Conservation (phyloP, 2,329 filamentous ascomycete species). For the Aspergillus sp. region DNA sequence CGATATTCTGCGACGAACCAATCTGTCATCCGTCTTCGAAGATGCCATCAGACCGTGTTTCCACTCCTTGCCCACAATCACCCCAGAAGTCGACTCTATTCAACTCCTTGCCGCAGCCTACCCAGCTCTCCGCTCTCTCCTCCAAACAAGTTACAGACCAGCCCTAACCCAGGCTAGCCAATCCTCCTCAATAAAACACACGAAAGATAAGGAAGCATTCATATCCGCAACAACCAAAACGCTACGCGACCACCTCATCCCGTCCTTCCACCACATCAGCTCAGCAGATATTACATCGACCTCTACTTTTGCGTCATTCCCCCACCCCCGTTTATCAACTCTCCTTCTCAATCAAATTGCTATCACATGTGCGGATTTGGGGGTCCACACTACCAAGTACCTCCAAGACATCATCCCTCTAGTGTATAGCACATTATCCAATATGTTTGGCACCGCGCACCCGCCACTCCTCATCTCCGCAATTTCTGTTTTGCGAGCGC, state of each 20-base stretch:
- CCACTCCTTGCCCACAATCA: conserved; percentile 74
- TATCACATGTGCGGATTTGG: conserved; percentile 30
- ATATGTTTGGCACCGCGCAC: conserved; percentile 64
- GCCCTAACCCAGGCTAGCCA: conserved; percentile 21
- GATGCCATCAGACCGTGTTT: conserved; percentile 60
- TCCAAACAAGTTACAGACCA: conserved; percentile 44
- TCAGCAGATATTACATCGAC: conserved; percentile 40
- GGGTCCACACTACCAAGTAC: conserved; percentile 40
- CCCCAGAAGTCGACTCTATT: conserved; percentile 69
- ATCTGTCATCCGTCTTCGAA: conserved; percentile 47
- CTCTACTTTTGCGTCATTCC: conserved; percentile 46
- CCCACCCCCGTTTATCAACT: conserved; percentile 50
- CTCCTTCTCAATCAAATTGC: conserved; percentile 35
- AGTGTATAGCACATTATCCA: conserved; percentile 62
- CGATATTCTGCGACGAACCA: conserved; percentile 43
- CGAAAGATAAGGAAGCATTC: conserved; percentile 23
- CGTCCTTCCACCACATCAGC: conserved; percentile 47
- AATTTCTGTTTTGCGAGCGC: conserved; percentile 53
- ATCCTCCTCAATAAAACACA: conserved; percentile 16
- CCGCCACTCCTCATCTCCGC: conserved; percentile 56
- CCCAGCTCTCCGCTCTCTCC: conserved; percentile 62
- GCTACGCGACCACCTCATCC: conserved; percentile 36
- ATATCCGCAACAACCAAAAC: conserved; percentile 25
- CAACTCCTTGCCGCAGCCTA: conserved; percentile 66
- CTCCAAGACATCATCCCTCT: conserved; percentile 66